These are phyloP conservation scores for Castanea mollissima DNA, from an alignment of 306 rosid genomes.

Conservation along the genomic window DNA sequence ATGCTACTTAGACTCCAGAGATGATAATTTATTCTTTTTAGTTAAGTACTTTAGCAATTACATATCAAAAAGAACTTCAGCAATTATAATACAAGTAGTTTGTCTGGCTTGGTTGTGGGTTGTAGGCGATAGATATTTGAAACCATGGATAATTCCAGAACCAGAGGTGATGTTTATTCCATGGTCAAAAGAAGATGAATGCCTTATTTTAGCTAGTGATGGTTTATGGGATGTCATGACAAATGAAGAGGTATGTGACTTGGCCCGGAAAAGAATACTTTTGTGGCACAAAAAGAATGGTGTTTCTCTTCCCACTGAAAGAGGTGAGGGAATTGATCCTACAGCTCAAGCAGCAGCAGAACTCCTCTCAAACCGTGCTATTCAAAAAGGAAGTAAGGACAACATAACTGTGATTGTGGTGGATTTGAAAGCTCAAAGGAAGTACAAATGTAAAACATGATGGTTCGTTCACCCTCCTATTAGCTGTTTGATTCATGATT, in stretches of 20 bases:
- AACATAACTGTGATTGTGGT: slow-evolving; percentile 79
- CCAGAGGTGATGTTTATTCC: slow-evolving; percentile 80
- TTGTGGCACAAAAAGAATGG: slow-evolving; percentile 90
- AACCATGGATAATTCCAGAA: slow-evolving; percentile 93
- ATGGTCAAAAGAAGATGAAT: slow-evolving; percentile 71
- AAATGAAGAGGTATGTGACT: slow-evolving; percentile 78
- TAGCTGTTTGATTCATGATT: too few species aligned
- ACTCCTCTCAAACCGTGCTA: slow-evolving; percentile 67
- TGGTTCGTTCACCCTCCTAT: slow-evolving; percentile 3
- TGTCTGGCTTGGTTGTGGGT: slow-evolving; percentile 9
- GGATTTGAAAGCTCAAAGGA: slow-evolving; percentile 87
- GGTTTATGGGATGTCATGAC: slow-evolving; percentile 93
- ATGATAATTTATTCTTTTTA: too few species aligned
- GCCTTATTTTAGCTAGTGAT: slow-evolving; percentile 87
- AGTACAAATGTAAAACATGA: slow-evolving; percentile 73
- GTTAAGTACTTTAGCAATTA: too few species aligned
- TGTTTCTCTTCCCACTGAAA: slow-evolving; percentile 37
- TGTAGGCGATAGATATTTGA: slow-evolving; percentile 89
- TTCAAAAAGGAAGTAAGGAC: slow-evolving; percentile 86
- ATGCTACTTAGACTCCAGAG: not conserved
- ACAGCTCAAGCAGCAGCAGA: slow-evolving; percentile 96
- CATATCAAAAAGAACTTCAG: too few species aligned
- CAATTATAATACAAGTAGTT: not conserved
- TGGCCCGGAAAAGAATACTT: slow-evolving; percentile 71
- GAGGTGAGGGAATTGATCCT: slow-evolving; percentile 72